Evolutionary conservation across 169 alveolate species (phyloP), one percentile per base, ranked within the genome.

Genomic region (Besnoitia besnoiti): DNA sequence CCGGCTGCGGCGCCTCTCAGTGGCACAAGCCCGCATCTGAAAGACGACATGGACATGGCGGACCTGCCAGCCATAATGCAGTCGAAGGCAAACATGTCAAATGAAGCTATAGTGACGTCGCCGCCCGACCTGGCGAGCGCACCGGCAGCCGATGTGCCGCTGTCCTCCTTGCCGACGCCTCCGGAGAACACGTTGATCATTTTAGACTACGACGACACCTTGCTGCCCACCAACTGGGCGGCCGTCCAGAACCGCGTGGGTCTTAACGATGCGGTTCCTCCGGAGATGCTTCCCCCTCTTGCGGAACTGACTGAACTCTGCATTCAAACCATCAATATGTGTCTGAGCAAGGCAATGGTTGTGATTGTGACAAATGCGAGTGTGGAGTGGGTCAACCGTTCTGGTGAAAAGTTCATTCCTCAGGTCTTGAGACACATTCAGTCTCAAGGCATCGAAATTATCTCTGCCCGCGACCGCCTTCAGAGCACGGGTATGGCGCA

Each of bases 321-420:
- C 19, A 82, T 96, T 61, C 92, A 95, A n/a, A 97, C 97, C 42
- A 85, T 97, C 62, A 90, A 90, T 59, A 90, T 91, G 44, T 97
- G 97, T 79, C 49, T 93, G 47, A 89, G 89, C 49, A 94, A 93
- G 80, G 98, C 96, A 16, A 94, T 94, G 44, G 91, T 97, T 46
- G 97, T 96, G 10, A 93, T 97, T 46, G 98, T 97, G n/a, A 97
- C 98, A 40, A 97, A 96, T 90, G 98, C 98, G 12, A 97, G 98
- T 88, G 94, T 91, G 46, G 98, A 97, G 62, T 97, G 98, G 98
- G 94, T 97, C 73, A 85, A 77, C 44, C 96, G 96, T 67, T 95
- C 97, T 42, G 96, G 97, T 0, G 97, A 93, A 51, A 96, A 96
- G 42, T 96, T 88, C 79, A 90, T 97, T 30, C 98, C 98, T 0